These are phyloP conservation scores for Monotropa hypopitys DNA, from an alignment of 179 eudicot species.

Conservation along the genomic window DNA sequence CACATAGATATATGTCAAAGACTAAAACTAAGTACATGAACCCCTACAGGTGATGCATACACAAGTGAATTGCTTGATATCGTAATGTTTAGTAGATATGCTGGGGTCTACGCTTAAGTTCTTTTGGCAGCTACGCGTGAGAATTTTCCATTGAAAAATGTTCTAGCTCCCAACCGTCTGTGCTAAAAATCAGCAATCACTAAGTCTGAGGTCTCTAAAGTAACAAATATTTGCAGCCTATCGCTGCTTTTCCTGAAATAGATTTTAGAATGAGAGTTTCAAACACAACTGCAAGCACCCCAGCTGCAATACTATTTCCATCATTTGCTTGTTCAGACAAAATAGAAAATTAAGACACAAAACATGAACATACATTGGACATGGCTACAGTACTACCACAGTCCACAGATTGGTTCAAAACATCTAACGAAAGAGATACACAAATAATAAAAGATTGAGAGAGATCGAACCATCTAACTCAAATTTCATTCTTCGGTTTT, in stretches of 20 bases:
- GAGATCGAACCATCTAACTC: too few relatives aligned
- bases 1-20: neutral
- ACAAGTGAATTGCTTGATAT: neutral
- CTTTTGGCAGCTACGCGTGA: neutral
- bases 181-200: neutral
- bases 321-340: neutral
- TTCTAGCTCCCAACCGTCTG: neutral
- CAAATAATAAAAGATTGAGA: too few relatives aligned
- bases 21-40: neutral
- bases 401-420: too few relatives aligned
- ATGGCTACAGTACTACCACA: too few relatives aligned
- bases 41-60: neutral
- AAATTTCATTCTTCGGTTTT: too few relatives aligned
- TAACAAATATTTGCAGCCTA: neutral
- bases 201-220: neutral
- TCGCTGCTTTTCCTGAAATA: neutral
- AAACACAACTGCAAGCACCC: neutral
- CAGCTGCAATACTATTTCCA: neutral
- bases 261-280: neutral
- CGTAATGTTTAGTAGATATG: neutral
- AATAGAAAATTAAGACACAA: neutral
- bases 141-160: neutral
- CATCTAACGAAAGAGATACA: too few relatives aligned
- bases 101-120: neutral
- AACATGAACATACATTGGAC: too few relatives aligned